phyloP scores from a whole-genome alignment of 2,329 filamentous ascomycete genomes.

The Colletotrichum gloeosporioides region DNA sequence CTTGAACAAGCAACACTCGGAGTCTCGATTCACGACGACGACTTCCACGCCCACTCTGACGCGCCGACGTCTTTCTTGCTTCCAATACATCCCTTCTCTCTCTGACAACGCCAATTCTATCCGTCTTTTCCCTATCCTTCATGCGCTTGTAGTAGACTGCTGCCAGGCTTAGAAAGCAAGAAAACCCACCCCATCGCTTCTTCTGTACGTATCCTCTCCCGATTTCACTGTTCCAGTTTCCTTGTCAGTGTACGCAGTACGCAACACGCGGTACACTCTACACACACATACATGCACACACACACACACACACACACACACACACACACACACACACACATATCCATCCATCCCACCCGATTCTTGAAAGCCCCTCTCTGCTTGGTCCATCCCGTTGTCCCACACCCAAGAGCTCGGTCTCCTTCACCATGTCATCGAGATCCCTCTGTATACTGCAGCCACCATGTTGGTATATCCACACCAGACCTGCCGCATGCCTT shows the following conservation, averaged over 20 bases:
- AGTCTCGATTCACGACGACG: background rate
- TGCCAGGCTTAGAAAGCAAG: slow-evolving; percentile 8
- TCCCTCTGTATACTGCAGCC: slow-evolving; percentile 12
- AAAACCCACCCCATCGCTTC: background rate
- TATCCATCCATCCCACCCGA: slow-evolving; percentile 11
- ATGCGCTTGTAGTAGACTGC: slow-evolving; percentile 5
- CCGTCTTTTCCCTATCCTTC: slow-evolving; percentile 6
- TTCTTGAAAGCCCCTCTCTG: slow-evolving; percentile 19
- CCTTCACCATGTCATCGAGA: slow-evolving; percentile 24
- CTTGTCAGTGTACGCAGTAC: background rate
- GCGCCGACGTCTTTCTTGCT: background rate
- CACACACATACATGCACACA: background rate
- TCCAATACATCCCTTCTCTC: background rate
- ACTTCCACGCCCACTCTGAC: background rate
- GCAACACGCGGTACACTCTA: background rate
- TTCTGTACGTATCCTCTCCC: slow-evolving; percentile 19
- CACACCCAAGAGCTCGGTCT: slow-evolving; percentile 24
- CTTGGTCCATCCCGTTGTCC: slow-evolving; percentile 23
- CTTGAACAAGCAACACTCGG: slow-evolving; percentile 9
- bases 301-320: background rate
- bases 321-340: background rate
- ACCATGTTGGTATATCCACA: slow-evolving; percentile 23
- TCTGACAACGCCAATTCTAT: background rate
- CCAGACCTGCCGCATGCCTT: slow-evolving; percentile 13
- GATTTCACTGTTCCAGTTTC: background rate